Base-by-base conservation (phyloP, 2,329 filamentous ascomycete genomes). In the Botrytis hyacinthi region DNA sequence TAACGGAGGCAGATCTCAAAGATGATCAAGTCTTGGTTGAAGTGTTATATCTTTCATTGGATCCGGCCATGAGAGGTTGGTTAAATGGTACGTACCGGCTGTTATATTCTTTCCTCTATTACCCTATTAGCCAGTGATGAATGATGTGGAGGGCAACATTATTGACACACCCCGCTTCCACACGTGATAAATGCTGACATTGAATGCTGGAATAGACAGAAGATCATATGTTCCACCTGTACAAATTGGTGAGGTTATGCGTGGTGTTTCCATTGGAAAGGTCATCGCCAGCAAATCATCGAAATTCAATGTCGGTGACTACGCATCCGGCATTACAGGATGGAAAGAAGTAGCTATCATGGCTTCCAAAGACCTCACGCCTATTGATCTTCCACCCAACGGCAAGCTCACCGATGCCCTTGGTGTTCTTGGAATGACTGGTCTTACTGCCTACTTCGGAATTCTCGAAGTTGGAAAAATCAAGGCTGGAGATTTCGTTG, bases 41-140 rank as follows among this genome's bases (percentile, higher is more conserved):
- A 80, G 80, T 82, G 0, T 82, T 91, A 74, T 93, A 93, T 79
- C 85, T 93, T 62, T 91, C 89, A 16, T 85, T 93, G 57, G 92
- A 93, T 82, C 91, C 92, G 1, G 91, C 91, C n/a, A 93, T 93
- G 91, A 87, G 92, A 78, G 89, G 89, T 74, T 93, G 90, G 90
- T 82, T 94, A 32, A 91, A 88, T 75, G 86, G 86, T 87, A 76
- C 46, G 82, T 79, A 42, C n/a, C 12, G 7, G 26, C 18, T 26
- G 26, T 42, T 10, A 12, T 32, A 2, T 12, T 7, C 48, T 73
- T 51, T 78, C 44, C 37, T 37, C 51, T 18, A 29, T 57, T 57
- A 18, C 42, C 54, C 16, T 68, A 32, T 72, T 70, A 48, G 70
- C 59, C 40, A 32, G 18, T 44, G n/a, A 59, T 57, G 18, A 42